A percentile compares a stretch with the other conserved stretches of the same genome.
Evolutionary conservation across 257 asterid genomes (phyloP).

Genomic region (Solanum ahanhuiri): DNA sequence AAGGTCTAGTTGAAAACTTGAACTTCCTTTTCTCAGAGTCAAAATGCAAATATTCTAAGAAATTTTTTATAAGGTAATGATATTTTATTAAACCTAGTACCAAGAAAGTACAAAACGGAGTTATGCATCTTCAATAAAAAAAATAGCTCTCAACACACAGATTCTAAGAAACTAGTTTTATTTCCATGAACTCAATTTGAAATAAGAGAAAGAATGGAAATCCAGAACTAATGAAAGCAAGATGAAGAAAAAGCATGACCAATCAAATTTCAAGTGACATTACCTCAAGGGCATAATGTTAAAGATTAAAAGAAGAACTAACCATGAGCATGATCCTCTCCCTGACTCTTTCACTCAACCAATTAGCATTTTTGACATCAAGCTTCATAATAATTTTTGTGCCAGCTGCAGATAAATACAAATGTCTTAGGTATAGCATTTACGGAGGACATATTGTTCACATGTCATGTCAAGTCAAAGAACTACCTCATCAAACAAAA

Average conservation of each 20-base stretch:
- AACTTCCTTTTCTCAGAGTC: not conserved
- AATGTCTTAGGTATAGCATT: not conserved
- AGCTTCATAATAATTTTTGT: conserved; percentile 3
- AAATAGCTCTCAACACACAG: not conserved
- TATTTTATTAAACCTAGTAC: not conserved
- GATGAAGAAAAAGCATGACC: not conserved
- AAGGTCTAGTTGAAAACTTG: not conserved
- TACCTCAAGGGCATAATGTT: not conserved
- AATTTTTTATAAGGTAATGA: not conserved
- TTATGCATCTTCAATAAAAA: not conserved
- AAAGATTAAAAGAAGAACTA: not conserved
- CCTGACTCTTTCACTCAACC: conserved; percentile 12
- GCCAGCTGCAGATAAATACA: conserved; percentile 7
- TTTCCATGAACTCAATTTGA: not conserved
- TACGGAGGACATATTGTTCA: not conserved
- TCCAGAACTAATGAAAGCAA: not conserved
- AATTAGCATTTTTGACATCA: conserved; percentile 5
- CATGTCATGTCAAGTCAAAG: not conserved
- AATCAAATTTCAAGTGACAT: not conserved
- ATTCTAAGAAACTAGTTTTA: not conserved
- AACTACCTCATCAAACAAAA: not conserved
- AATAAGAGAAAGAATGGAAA: not conserved
- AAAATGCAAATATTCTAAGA: not conserved
- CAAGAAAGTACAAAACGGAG: not conserved
- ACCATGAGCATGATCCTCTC: conserved; percentile 14